These are phyloP conservation scores for Emergomyces orientalis DNA, from an alignment of 2,329 filamentous ascomycete genomes.

Conservation along the genomic window DNA sequence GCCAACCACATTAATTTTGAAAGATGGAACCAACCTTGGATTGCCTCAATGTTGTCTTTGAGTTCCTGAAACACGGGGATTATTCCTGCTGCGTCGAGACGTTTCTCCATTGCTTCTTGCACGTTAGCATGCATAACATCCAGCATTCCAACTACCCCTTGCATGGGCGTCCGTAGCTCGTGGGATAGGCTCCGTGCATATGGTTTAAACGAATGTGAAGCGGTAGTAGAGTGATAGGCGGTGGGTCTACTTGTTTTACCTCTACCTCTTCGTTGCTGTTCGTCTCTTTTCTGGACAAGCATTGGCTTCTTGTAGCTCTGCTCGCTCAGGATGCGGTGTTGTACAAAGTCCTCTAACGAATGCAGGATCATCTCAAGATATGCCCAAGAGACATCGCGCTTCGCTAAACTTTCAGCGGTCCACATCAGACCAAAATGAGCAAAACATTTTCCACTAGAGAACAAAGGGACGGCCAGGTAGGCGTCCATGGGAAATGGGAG, in stretches of 20 bases:
- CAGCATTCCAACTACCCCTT: conserved; percentile 65
- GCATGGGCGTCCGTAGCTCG: conserved; percentile 64
- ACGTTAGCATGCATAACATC: conserved; percentile 68
- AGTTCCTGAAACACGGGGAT: conserved; percentile 52
- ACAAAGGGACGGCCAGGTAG: conserved; percentile 58
- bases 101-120: conserved; percentile 52
- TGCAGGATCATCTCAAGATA: conserved; percentile 60
- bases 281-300: conserved; percentile 28
- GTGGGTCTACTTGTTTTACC: conserved; percentile 20
- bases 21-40: conserved; percentile 46
- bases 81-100: conserved; percentile 40
- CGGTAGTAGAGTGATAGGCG: conserved; percentile 18
- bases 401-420: conserved; percentile 52
- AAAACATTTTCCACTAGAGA: conserved; percentile 55
- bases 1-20: not conserved
- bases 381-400: conserved; percentile 52
- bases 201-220: conserved; percentile 47
- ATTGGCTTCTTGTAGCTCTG: conserved; percentile 3
- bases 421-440: conserved; percentile 66
- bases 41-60: conserved; percentile 60
- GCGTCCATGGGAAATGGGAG: conserved; percentile 55
- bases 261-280: conserved; percentile 36
- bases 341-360: conserved; percentile 57
- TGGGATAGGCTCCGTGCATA: conserved; percentile 65
- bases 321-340: conserved; percentile 35